phyloP scores from a whole-genome alignment of 78 protist species.

The Salpingoeca rosetta region DNA sequence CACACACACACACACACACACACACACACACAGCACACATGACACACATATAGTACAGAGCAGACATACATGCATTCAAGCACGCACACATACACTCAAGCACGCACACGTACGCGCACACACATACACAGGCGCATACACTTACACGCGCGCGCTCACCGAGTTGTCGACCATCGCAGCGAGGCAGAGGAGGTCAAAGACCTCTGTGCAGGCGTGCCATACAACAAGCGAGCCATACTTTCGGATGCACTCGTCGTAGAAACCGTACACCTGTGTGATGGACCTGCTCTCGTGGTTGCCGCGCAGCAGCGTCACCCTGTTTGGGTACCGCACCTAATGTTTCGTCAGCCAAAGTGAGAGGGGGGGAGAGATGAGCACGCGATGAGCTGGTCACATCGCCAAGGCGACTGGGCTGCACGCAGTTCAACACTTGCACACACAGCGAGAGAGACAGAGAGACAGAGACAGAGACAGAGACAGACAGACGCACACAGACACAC shows the following conservation, averaged over 20 bases:
- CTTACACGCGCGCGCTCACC: slow-evolving; percentile 22
- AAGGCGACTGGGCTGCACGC: no score
- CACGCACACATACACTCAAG: no score
- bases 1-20: no score
- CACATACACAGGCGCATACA: no score
- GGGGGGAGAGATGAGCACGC: background rate
- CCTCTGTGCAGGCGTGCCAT: slow-evolving; percentile 94
- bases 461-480: background rate
- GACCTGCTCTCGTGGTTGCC: slow-evolving; percentile 99
- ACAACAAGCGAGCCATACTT: slow-evolving; percentile 93
- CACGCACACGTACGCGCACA: no score
- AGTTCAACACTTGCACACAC: background rate
- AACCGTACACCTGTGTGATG: slow-evolving; percentile 98
- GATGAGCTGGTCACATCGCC: no score
- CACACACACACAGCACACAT: no score
- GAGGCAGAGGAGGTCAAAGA: slow-evolving; percentile 93
- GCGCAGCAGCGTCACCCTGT: slow-evolving; percentile 91
- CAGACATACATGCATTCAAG: no score
- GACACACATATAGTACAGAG: no score
- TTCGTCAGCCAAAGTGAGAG: background rate
- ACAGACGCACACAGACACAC: background rate
- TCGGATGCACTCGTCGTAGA: slow-evolving; percentile 98
- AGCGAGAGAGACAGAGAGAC: background rate
- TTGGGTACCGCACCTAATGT: slow-evolving; percentile 79
- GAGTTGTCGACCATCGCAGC: slow-evolving; percentile 85